Evolutionary conservation across 2,329 filamentous ascomycete genomes (phyloP), one percentile per base, ranked within the genome.

Genomic region (Eutypella sp.): DNA sequence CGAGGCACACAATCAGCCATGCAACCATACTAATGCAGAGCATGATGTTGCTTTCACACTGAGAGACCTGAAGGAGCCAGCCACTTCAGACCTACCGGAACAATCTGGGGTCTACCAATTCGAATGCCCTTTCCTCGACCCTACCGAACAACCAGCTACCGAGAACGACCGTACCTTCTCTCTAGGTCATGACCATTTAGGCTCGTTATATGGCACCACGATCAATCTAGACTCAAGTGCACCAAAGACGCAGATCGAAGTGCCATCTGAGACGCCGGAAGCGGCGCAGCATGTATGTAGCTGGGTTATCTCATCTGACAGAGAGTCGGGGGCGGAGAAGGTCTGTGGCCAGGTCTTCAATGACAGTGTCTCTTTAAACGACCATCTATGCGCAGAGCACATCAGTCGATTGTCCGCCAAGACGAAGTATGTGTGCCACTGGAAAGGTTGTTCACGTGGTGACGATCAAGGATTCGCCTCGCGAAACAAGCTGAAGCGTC

Each of bases 401-500:
- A 49, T 60, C 16, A 47, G 50, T 10, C 41, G 49, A 13, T 37
- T 59, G 41, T 46, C 52, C 15, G 57, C 52, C 45, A 61, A 60
- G 48, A 57, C 55, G 2, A 58, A 57, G 16, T 64, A 56, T 38
- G n/a, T 57, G 7, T 65, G 62, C 42, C 45, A 53, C 18, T 65
- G 62, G 62, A 46, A 56, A n/a, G 58, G 53, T 2, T 65, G 62
- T 34, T 20, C 49, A 39, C 59, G 62, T 15, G 47, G 52, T 11
- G 47, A 48, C n/a, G 55, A 60, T 20, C 49, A 55, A 34, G 48
- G 46, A 2, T 65, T 65, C 29, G 52, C 56, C 31, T 63, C 60
- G 2, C 54, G 60, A 13, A 61, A 62, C 42, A 65, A 65, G 47
- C 50, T 65, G n/a, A 47, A 52, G 38, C 60, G 62, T 3, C 62